phyloP scores from a whole-genome alignment of 768 basidiomycete genomes.

The Lentinula sp. region DNA sequence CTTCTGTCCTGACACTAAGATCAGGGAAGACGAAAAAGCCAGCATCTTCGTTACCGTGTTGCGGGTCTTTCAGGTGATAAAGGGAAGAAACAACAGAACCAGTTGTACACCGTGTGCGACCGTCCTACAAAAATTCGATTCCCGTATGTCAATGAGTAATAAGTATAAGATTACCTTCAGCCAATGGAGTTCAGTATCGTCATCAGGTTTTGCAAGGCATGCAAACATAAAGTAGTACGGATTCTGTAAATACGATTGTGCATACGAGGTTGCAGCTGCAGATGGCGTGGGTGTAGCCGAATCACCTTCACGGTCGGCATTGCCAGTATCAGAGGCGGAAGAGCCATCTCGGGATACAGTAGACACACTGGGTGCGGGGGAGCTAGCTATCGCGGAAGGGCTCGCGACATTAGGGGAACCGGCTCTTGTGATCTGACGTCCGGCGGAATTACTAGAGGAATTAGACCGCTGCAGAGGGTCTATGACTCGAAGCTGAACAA shows the following conservation, averaged over 20 bases:
- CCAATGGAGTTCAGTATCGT: constrained; percentile 86
- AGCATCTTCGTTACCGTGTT: constrained; percentile 43
- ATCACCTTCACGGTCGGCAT: background rate
- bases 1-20: constrained; percentile 87
- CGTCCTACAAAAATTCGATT: constrained; percentile 46
- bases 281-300: background rate
- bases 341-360: background rate
- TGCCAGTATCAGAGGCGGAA: background rate
- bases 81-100: constrained; percentile 87
- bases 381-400: constrained; percentile 1
- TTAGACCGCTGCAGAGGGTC: constrained; percentile 37
- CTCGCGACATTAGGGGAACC: background rate
- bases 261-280: constrained; percentile 25
- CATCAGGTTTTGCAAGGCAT: constrained; percentile 81
- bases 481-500: constrained; percentile 89
- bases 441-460: background rate
- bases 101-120: constrained; percentile 86
- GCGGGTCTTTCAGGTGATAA: constrained; percentile 82
- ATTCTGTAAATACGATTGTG: constrained; percentile 72
- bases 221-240: constrained; percentile 98
- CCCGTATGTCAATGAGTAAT: background rate
- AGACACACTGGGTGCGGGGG: background rate
- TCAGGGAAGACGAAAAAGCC: constrained; percentile 98
- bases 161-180: constrained; percentile 45
- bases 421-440: background rate